These are phyloP conservation scores for Saksenaea oblongispora DNA, from an alignment of 371 early-diverging fungal genomes.

Conservation along the genomic window DNA sequence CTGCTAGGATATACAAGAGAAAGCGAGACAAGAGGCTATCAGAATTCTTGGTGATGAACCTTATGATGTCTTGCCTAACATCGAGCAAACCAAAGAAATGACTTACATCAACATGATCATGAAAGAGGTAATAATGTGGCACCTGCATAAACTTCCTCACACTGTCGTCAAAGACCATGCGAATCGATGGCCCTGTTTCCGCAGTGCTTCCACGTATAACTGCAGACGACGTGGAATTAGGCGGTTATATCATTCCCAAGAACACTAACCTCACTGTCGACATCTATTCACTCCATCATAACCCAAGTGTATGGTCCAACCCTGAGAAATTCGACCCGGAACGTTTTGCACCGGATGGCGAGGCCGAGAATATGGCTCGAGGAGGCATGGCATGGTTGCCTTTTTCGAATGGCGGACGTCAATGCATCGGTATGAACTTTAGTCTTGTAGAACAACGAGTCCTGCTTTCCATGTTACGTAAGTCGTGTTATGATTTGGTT, in stretches of 20 bases:
- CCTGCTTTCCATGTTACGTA: conserved; percentile 28
- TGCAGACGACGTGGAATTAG: conserved; percentile 39
- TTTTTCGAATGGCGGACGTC: conserved; percentile 30
- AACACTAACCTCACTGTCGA: conserved; percentile 39
- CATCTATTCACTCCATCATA: conserved; percentile 32
- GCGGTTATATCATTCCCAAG: conserved; percentile 46
- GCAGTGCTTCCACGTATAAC: conserved; percentile 16
- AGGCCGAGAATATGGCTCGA: conserved; percentile 10
- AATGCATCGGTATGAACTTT: conserved; percentile 39
- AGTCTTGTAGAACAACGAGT: conserved; percentile 33
- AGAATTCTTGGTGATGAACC: conserved; percentile 13
- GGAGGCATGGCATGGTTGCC: conserved; percentile 27
- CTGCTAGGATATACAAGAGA: conserved; percentile 16
- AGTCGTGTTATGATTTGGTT: conserved; percentile 3
- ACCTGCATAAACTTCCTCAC: not conserved
- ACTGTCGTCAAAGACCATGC: conserved; percentile 11
- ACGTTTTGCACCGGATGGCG: conserved; percentile 22
- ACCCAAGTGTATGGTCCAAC: conserved; percentile 16
- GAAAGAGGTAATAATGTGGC: not conserved
- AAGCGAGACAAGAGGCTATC: conserved; percentile 23
- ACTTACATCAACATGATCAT: not conserved
- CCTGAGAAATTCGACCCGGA: conserved; percentile 24
- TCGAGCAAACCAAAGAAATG: conserved; percentile 4
- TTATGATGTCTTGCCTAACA: conserved; percentile 1
- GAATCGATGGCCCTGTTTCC: conserved; percentile 16